Evolutionary conservation across 306 rosid genomes (phyloP), one percentile per base, ranked within the genome.

Genomic region (Cyamopsis tetragonoloba): DNA sequence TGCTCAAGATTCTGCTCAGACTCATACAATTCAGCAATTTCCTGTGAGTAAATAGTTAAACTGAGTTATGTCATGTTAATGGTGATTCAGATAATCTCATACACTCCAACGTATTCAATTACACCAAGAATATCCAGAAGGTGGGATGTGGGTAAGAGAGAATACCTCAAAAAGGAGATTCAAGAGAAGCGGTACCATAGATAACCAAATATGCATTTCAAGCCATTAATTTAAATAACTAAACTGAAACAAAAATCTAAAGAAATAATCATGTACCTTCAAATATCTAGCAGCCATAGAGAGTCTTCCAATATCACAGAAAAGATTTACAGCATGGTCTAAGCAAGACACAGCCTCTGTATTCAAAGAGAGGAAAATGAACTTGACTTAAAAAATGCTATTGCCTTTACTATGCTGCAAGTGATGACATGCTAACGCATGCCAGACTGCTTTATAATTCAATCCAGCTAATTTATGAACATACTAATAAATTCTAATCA

Each of bases 291-390:
- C 99, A 72, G 99, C 97, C 99, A 93, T 88, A 59, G 81, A 88
- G 68, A 93, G 95, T 83, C 97, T 84, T 77, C 99, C 99, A 90
- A 90, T 93, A 35, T 93, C 97, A 86, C 99, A 93, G 57, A 86
- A 54, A 73, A 87, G 77, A 82, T 81, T 82, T 46, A 93, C 89
- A 19, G 92, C 97, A 62, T 81, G 78, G 71, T 85, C 82, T 72
- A 92, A 77, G 89, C 96, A 86, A 74, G 91, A 69, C 49, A 86
- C 84, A 73, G 98, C 77, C 79, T 90, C 99, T 90, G 85, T 68
- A 73, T 44, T 38, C 34, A 35, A 39, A 32, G 5, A 26, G 35
- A 59, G 30, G 46, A 6, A 35, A 12, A 13, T 5, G 2, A 68
- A 62, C 60, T 66, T 14, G 50, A 43, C 26, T 26, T 43, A 11